Evolutionary conservation across 2,329 filamentous ascomycete species (phyloP).

Genomic region (Endoconidiophora polonica): DNA sequence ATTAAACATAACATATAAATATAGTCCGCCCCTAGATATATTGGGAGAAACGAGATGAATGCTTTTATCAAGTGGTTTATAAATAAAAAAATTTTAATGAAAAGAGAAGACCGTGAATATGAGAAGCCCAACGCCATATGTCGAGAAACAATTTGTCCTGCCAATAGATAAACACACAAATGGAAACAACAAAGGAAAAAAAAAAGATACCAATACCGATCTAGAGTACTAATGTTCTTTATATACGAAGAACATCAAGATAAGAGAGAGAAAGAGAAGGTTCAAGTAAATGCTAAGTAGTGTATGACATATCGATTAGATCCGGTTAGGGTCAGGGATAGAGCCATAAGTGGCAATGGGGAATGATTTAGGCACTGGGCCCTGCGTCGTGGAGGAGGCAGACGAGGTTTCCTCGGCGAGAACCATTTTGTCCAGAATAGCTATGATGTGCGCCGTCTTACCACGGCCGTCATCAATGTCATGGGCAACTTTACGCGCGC

Average conservation of each 20-base stretch:
- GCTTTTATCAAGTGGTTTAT: neutral
- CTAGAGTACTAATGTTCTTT: neutral
- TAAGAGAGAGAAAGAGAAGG: no score
- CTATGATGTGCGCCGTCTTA: constrained; percentile 39
- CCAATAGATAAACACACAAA: no score
- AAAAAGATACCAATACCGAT: neutral
- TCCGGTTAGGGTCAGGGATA: no score
- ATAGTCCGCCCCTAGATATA: neutral
- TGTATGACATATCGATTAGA: no score
- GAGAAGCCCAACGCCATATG: neutral
- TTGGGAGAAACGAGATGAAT: neutral
- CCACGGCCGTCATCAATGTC: constrained; percentile 46
- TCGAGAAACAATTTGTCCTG: no score
- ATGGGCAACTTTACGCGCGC: constrained; percentile 45
- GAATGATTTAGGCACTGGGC: no score
- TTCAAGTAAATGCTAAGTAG: no score
- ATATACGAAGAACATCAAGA: no score
- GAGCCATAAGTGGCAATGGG: no score
- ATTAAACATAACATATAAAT: neutral
- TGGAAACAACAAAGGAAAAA: neutral
- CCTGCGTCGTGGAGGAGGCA: no score
- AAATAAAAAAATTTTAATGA: neutral
- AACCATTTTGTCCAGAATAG: constrained; percentile 52
- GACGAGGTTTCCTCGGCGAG: constrained; percentile 3
- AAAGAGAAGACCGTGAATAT: neutral